These are phyloP conservation scores for Akanthomyces dipterigenus DNA, from an alignment of 2,329 filamentous ascomycete genomes.

Conservation along the genomic window DNA sequence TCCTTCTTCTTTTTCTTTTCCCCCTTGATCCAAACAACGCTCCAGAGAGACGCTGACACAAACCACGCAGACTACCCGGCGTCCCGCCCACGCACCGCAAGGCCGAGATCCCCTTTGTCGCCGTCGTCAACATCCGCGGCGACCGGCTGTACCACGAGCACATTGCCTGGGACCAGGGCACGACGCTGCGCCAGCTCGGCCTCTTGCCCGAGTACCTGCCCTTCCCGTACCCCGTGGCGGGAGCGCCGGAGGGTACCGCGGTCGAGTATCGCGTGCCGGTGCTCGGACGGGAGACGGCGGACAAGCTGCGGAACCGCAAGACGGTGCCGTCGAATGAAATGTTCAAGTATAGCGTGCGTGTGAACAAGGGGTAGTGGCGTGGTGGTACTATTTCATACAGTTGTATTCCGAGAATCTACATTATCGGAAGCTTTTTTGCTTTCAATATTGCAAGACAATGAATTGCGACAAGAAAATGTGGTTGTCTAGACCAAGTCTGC, in stretches of 20 bases:
- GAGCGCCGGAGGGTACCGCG: background rate
- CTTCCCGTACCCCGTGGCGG: background rate
- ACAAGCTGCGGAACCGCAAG: constrained; percentile 26
- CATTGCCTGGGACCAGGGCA: constrained; percentile 60
- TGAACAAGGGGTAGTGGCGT: background rate
- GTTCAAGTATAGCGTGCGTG: constrained; percentile 18
- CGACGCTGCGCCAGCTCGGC: constrained; percentile 49
- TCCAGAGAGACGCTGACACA: constrained; percentile 4
- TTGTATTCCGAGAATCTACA: no score
- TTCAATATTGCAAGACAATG: no score
- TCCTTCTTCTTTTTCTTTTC: background rate
- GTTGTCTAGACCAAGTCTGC: no score
- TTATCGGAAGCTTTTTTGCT: no score
- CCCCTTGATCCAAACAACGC: background rate
- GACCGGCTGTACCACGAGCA: constrained; percentile 59
- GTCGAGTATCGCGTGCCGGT: constrained; percentile 28
- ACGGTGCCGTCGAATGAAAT: constrained; percentile 26
- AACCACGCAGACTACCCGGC: constrained; percentile 37
- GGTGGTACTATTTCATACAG: no score
- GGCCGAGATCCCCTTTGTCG: constrained; percentile 51
- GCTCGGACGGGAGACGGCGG: constrained; percentile 23
- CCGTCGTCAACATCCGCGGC: constrained; percentile 56
- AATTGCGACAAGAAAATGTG: no score
- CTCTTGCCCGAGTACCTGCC: constrained; percentile 29
- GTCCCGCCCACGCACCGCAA: constrained; percentile 44